Base-by-base conservation (phyloP, 805 yeast species). In the Yamadazyma scolyti region DNA sequence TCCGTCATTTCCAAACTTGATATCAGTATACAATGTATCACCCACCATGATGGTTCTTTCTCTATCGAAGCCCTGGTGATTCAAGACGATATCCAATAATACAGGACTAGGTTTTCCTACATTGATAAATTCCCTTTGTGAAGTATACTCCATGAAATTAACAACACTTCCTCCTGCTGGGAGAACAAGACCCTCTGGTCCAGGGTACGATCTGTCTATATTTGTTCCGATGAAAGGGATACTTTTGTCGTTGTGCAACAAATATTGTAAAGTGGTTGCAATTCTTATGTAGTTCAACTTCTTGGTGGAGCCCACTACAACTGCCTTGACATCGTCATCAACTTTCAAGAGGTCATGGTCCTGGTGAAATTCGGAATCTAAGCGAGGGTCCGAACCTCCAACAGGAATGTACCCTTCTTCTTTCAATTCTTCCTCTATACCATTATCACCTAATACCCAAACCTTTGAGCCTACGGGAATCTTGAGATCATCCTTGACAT, bases 161-260 rank as follows among this genome's bases (percentile, higher is more conserved):
- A 63, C 70, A 28, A 63, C 54, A 26, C 63, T 52, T 3, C 68
- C 70, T 3, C 68, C 70, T 3, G 68, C 68, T 8, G 68, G 68
- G 25, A 63, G 43, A 5, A 51, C 54, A 27, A 56, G 36, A 10
- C 68, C 68, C 20, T 48, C 46, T 5, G 58, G 61, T 1, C 65
- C 68, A 1, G 70, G 70, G 33, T 60, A 63, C 4, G 64, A 47
- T 8, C 61, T 41, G 44, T 63, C 70, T n/a, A 63, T 63, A 38
- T 63, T 63, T 10, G 64, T 46, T 5, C 68, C 70, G 10, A 63
- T 48, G 35, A 63, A 63, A 3, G 68, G 68, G 11, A 62, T 31
- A 1, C 44, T 31, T 37, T 54, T 55, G 37, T 58, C 37, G 16
- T 56, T 34, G 23, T 52, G 50, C 28, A 62, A 42, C 23, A 63